These are phyloP conservation scores for Xylaria sp. DNA, from an alignment of 2,329 filamentous ascomycete species.

Conservation along the genomic window DNA sequence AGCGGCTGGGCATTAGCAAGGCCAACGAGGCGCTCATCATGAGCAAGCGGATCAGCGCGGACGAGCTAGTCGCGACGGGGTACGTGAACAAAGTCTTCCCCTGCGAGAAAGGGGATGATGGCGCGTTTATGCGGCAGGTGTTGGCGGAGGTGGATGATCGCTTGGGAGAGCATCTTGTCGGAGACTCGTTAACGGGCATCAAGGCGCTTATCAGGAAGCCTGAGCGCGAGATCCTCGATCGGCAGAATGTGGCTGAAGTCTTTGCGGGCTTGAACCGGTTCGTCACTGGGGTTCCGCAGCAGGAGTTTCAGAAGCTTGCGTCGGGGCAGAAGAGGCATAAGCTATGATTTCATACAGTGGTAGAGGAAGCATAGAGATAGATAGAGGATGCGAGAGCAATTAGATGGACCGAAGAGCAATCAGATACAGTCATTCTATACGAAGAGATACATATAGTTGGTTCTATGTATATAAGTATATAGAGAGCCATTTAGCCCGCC, in stretches of 20 bases:
- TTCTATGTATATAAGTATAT: too few species aligned
- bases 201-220: conserved; percentile 82
- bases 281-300: conserved; percentile 78
- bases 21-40: conserved; percentile 94
- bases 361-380: not conserved
- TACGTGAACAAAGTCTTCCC: conserved; percentile 86
- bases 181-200: conserved; percentile 79
- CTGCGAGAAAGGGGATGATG: conserved; percentile 64
- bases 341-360: conserved; percentile 49
- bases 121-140: conserved; percentile 73
- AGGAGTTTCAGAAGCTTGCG: conserved; percentile 86
- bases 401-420: not conserved
- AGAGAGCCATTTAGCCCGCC: too few species aligned
- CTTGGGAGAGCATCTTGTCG: conserved; percentile 79
- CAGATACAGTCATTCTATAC: not conserved
- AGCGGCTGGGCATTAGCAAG: conserved; percentile 77
- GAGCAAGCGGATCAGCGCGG: conserved; percentile 75
- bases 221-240: conserved; percentile 74
- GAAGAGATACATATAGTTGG: too few species aligned
- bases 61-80: conserved; percentile 76
- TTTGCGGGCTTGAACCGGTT: conserved; percentile 86
- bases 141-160: conserved; percentile 80
- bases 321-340: conserved; percentile 94
- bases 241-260: conserved; percentile 81
- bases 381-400: not conserved